These are phyloP conservation scores for Xerocomus spinulosus DNA, from an alignment of 768 basidiomycete genomes.

Conservation along the genomic window DNA sequence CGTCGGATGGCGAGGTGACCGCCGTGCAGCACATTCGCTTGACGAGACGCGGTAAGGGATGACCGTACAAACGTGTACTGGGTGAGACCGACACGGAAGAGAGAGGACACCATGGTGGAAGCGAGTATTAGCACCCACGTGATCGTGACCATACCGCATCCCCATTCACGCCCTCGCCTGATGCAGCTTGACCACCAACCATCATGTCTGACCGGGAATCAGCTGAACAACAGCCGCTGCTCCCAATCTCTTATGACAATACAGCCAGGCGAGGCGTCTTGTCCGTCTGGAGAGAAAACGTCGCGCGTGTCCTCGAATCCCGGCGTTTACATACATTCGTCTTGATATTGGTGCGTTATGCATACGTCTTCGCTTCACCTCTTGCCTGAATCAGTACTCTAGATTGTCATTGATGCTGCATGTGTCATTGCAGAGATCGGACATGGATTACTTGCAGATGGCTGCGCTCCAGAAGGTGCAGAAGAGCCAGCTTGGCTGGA, in stretches of 20 bases:
- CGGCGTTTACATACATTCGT: slow-evolving; percentile 50
- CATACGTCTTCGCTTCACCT: slow-evolving; percentile 18
- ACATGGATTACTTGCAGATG: slow-evolving; percentile 58
- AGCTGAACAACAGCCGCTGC: slow-evolving; percentile 48
- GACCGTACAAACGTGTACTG: slow-evolving; percentile 4
- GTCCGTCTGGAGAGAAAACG: slow-evolving; percentile 28
- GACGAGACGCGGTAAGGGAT: neutral
- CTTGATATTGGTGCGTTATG: slow-evolving; percentile 49
- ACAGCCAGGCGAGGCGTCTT: slow-evolving; percentile 6
- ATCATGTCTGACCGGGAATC: slow-evolving; percentile 33
- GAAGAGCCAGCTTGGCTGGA: slow-evolving; percentile 59
- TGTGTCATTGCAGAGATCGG: slow-evolving; percentile 72
- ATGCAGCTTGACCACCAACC: slow-evolving; percentile 19
- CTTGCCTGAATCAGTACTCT: slow-evolving; percentile 8
- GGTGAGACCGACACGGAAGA: slow-evolving; percentile 19
- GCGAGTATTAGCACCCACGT: slow-evolving; percentile 11
- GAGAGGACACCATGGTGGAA: slow-evolving; percentile 9
- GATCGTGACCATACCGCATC: slow-evolving; percentile 24
- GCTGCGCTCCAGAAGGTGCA: slow-evolving; percentile 41
- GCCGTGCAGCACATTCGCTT: neutral
- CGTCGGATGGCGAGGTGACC: too few species aligned
- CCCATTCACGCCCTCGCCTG: neutral
- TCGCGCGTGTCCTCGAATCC: slow-evolving; percentile 51
- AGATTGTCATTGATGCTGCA: slow-evolving; percentile 60
- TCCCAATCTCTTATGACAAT: slow-evolving; percentile 29